Base-by-base conservation (phyloP, 192 early-diverging fungal genomes). In the Radiomyces spectabilis region DNA sequence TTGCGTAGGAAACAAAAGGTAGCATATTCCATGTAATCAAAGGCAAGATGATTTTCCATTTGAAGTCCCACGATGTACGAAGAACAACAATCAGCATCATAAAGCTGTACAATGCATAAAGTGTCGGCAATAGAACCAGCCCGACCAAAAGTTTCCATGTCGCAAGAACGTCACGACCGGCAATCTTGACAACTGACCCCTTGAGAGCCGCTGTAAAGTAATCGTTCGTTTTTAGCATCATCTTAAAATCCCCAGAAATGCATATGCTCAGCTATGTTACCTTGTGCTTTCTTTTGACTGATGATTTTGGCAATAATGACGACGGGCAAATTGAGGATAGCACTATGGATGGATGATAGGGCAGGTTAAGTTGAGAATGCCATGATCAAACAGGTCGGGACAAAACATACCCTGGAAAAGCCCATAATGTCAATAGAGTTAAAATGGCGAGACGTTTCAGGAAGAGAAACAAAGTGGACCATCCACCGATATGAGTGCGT, bases 101-200 rank as follows among this genome's bases (percentile, higher is more conserved):
- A 29, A 87, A 54, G 3, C 83, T 76, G 61, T 91, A 92, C 1
- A 77, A 55, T 3, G 76, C 78, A 60, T 92, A 92, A 19, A 89
- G 72, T 7, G 78, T 59, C 1, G 92, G 92, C 32, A 85, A 77
- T 22, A 94, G 75, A 1, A 80, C 89, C 24, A 87, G 63, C 18
- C 78, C 82, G 16, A 92, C 83, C 6, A 93, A 63, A 9, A 93
- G 68, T 65, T 97, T 97, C 96, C 94, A 97, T 6, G 96, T 96
- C 0, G 90, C 92, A 18, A 99, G 73, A 10, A 99, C 97, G 58
- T 99, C 97, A 33, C 86, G 79, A 26, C 92, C 97, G 41, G 85
- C 84, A 58, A 99, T 85, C 62, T 99, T 99, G 39, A 99, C 93
- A 22, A 81, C 88, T 7, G 93, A 95, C 15, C 77, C 86, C 5